Evolutionary conservation across 495 filamentous ascomycete genomes (phyloP), one percentile per base, ranked within the genome.

Genomic region (Aspergillus nidulans): DNA sequence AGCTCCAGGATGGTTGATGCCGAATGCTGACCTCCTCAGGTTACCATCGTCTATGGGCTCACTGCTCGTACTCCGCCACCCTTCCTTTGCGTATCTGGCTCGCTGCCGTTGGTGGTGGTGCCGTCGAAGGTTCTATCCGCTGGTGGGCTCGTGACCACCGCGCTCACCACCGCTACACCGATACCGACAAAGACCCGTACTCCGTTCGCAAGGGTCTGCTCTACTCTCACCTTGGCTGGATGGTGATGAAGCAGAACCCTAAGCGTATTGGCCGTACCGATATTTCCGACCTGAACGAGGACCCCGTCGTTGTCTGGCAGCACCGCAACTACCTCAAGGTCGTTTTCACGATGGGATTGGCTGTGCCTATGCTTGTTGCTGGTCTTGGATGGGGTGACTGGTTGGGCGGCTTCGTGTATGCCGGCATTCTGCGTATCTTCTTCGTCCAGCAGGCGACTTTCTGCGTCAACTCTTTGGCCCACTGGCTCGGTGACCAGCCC

Each of bases 361-460:
- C 89, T 63, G 83, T 96, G 66, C 94, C 94, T 16, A 89, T 84
- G 62, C 62, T 92, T 19, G 83, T 96, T 51, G 85, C 88, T 64
- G 94, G 94, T 65, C 76, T 97, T 38, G 83, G 83, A 65, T 98
- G 91, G 91, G 82, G 82, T 72, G 94, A 98, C 70, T 97, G 82
- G 83, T 65, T 81, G 53, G 94, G 94, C 60, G 94, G 94, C 40
- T 95, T 90, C 72, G 81, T 98, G 74, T 98, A 98, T 63, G 91
- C 82, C 52, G 94, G 94, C 64, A 95, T 98, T 67, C 85, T 97
- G 60, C 84, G 94, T 64, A 91, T 96, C 72, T 97, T 95, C 84
- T 90, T 98, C 79, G 91, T 98, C 60, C 94, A 98, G 77, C 94
- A 98, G 74, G 94, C 94, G 56, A 98, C 94, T 61, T 98, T 98